Conservation (phyloP, 805 yeast genomes). For the Candida xiaguanensis region DNA sequence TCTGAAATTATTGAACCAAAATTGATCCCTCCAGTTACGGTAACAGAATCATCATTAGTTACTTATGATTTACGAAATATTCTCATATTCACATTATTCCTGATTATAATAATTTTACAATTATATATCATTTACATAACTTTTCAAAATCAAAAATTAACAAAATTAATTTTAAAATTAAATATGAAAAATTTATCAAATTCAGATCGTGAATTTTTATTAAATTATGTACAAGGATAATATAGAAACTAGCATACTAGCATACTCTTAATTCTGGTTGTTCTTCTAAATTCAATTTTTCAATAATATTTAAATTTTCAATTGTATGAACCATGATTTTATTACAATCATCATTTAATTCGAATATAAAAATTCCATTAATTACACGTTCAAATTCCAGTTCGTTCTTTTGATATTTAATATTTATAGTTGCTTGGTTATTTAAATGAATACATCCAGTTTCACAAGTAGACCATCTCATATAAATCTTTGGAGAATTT, state of each 20-base stretch:
- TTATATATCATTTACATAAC: background rate
- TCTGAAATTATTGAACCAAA: background rate
- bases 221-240: conserved; percentile 1
- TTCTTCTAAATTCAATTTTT: conserved; percentile 30
- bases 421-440: conserved; percentile 26
- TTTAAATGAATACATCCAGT: conserved; percentile 49
- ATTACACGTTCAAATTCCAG: conserved; percentile 36
- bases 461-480: conserved; percentile 57
- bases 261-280: conserved; percentile 25
- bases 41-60: no score
- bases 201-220: background rate
- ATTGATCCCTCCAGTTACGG: no score
- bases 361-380: conserved; percentile 63
- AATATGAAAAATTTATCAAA: background rate
- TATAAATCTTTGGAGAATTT: conserved; percentile 45
- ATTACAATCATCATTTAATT: conserved; percentile 53
- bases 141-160: conserved; percentile 1
- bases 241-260: conserved; percentile 12
- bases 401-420: conserved; percentile 7
- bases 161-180: background rate
- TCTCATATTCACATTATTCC: background rate
- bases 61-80: conserved; percentile 1
- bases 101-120: background rate
- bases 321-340: conserved; percentile 59
- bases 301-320: conserved; percentile 61